Base-by-base conservation (phyloP, 2,329 filamentous ascomycete species). In the Talaromyces sp. region DNA sequence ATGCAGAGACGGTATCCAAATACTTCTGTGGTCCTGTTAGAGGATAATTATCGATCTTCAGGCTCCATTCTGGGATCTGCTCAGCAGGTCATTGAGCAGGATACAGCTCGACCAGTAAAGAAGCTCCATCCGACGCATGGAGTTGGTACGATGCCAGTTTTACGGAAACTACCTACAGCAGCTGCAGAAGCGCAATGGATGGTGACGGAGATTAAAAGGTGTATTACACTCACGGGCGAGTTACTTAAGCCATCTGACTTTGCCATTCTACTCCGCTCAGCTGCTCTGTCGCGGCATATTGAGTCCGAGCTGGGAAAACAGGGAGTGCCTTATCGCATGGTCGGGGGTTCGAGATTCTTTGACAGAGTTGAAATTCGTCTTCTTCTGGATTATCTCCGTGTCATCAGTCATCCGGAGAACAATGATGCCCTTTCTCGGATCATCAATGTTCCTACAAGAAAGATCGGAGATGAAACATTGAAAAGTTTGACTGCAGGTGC, bases 31-130 rank as follows among this genome's bases (percentile, higher is more conserved):
- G 85, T 97, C 45, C 86, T 93, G 5, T 79, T 99, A 2, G 89
- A 97, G 69, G 89, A 97, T 67, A 99, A 97, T 67, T 99, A 99
- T 69, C 84, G 93, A 21, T 97, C 93, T 1, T 95, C 91, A 0
- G 89, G 87, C 39, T 86, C 86, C 7, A 97, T 99, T 60, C 78
- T 97, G 22, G 81, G 84, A 59, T 84, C 89, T 5, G 91, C 94
- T 0, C 80, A 95, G 60, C 84, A 87, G 61, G 86, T 99, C 50
- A 97, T 99, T 61, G 87, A 97, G 70, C 93, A 97, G 72, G 93
- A 99, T 71, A 82, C 82, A 52, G 84, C 83, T 36, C 82, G 93
- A 60, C 94, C 92, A 54, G 80, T 88, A 58, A 97, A 97, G 70
- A 82, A 81, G 36, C 77, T 99, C 35, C 79, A 89, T 52, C 85